These are phyloP conservation scores for Solanum rostratum DNA, from an alignment of 257 asterid species.

Conservation along the genomic window DNA sequence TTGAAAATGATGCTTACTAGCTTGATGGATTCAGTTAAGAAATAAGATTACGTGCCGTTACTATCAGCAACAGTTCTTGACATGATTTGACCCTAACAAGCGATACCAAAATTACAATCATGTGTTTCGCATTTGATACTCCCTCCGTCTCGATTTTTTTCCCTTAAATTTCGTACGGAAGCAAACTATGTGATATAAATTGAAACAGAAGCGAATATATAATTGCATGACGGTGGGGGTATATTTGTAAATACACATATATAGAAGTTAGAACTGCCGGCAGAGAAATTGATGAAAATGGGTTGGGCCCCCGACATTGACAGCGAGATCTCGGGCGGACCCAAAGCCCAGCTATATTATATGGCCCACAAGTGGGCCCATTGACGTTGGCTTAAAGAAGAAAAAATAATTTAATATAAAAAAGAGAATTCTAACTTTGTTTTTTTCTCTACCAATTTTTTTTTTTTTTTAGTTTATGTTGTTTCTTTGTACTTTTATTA, in stretches of 20 bases:
- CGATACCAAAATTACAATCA: too few species aligned
- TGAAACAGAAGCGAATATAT: neutral
- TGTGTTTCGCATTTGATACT: neutral
- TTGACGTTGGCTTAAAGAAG: neutral
- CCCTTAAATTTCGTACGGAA: fast-evolving
- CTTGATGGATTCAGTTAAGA: neutral
- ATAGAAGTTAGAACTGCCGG: neutral
- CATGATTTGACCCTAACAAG: neutral
- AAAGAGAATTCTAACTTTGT: neutral
- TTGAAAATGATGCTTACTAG: neutral
- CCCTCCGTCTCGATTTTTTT: neutral
- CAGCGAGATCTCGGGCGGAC: neutral
- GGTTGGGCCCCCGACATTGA: neutral
- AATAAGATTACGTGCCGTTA: neutral
- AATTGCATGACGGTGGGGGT: neutral
- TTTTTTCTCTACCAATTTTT: too few species aligned
- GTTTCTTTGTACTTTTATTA: too few species aligned
- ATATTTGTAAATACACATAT: neutral
- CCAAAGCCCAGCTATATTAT: neutral
- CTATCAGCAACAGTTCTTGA: neutral
- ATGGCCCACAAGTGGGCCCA: neutral
- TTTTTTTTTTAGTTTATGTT: too few species aligned
- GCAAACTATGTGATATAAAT: neutral
- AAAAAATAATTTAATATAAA: neutral
- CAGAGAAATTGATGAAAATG: neutral